These are phyloP conservation scores for Kwoniella mangroviensis DNA, from an alignment of 768 basidiomycete species.

Conservation along the genomic window DNA sequence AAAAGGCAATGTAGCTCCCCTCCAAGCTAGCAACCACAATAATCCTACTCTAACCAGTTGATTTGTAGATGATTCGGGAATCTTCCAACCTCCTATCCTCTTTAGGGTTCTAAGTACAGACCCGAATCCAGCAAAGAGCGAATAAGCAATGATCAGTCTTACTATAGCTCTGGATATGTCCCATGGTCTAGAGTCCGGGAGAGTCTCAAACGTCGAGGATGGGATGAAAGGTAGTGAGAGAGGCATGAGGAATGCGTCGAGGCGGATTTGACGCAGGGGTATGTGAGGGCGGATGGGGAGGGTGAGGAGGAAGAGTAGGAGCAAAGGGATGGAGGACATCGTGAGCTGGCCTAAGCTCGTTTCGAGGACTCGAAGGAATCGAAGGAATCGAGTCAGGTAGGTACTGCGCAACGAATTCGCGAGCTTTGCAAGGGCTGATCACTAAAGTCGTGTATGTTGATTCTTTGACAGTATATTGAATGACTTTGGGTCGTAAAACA, in stretches of 20 bases:
- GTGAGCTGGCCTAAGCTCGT: background rate
- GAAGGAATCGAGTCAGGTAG: too few relatives aligned
- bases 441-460: too few relatives aligned
- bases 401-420: too few relatives aligned
- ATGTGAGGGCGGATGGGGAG: background rate
- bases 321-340: slow-evolving; percentile 8
- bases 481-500: too few relatives aligned
- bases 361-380: background rate
- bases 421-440: too few relatives aligned
- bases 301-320: slow-evolving; percentile 4
- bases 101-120: background rate
- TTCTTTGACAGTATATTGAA: too few relatives aligned
- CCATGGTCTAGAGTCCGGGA: slow-evolving; percentile 3
- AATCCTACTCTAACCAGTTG: background rate
- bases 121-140: slow-evolving; percentile 4
- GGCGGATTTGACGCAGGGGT: background rate
- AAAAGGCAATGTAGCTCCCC: background rate
- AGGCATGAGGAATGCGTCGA: slow-evolving; percentile 9
- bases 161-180: slow-evolving; percentile 6
- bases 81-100: slow-evolving; percentile 4
- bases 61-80: background rate
- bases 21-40: slow-evolving; percentile 8
- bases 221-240: slow-evolving; percentile 6
- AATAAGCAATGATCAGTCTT: slow-evolving; percentile 5
- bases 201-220: background rate